phyloP scores from a whole-genome alignment of 2,329 filamentous ascomycete species.

The Massarina eburnea region DNA sequence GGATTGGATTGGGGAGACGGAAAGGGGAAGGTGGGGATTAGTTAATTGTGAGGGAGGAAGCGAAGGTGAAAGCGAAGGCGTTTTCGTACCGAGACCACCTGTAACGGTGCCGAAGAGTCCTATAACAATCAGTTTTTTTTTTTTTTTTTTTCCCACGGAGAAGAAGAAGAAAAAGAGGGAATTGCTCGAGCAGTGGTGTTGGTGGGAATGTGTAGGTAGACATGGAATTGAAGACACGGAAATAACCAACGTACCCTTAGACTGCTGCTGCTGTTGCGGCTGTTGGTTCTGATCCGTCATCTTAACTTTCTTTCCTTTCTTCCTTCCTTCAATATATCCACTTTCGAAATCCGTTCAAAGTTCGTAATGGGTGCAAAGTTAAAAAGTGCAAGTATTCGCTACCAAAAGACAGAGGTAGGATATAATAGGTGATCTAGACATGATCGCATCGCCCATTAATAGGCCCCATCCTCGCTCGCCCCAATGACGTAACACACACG shows the following conservation, averaged over 20 bases:
- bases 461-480: too few species aligned
- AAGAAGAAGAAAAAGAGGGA: background rate
- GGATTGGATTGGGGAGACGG: background rate
- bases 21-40: background rate
- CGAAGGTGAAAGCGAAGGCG: background rate
- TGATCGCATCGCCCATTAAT: too few species aligned
- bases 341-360: too few species aligned
- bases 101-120: slow-evolving; percentile 38
- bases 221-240: background rate
- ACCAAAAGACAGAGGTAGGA: too few species aligned
- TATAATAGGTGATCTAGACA: too few species aligned
- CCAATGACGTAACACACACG: too few species aligned
- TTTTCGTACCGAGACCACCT: slow-evolving; percentile 29
- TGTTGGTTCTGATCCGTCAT: slow-evolving; percentile 30
- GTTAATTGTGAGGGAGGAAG: background rate
- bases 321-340: too few species aligned
- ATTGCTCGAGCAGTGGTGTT: background rate
- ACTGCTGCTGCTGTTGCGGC: slow-evolving; percentile 17
- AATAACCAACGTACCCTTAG: slow-evolving; percentile 19
- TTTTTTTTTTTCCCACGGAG: background rate
- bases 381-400: too few species aligned
- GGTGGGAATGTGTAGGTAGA: background rate
- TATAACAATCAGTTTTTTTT: slow-evolving; percentile 4
- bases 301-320: slow-evolving; percentile 4
- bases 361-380: too few species aligned